These are phyloP conservation scores for Pulveroboletus ravenelii DNA, from an alignment of 768 basidiomycete genomes.

Conservation along the genomic window DNA sequence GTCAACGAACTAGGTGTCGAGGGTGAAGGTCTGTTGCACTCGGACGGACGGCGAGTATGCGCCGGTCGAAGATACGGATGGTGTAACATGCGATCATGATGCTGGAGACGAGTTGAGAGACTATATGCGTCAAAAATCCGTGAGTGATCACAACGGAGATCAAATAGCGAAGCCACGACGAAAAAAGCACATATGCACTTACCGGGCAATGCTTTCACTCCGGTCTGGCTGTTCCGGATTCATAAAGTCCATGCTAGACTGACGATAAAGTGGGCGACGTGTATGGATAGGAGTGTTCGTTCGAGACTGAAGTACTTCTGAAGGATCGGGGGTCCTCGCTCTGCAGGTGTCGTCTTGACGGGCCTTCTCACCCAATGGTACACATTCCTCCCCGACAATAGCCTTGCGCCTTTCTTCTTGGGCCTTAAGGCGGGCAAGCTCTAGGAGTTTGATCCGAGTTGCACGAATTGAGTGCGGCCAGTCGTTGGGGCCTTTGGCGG, in stretches of 20 bases:
- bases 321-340: constrained; percentile 24
- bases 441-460: constrained; percentile 78
- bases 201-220: constrained; percentile 60
- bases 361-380: constrained; percentile 6
- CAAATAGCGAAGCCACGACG: background rate
- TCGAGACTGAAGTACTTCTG: constrained; percentile 42
- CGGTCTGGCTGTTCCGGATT: constrained; percentile 39
- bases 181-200: constrained; percentile 25
- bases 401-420: constrained; percentile 45
- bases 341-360: constrained; percentile 11
- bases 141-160: constrained; percentile 9
- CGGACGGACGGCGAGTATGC: constrained; percentile 20
- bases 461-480: constrained; percentile 83
- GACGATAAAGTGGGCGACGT: constrained; percentile 56
- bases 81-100: constrained; percentile 54
- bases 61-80: constrained; percentile 53
- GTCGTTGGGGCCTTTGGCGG: constrained; percentile 69
- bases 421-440: constrained; percentile 64
- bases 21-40: constrained; percentile 27
- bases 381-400: constrained; percentile 45
- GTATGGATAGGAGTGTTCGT: constrained; percentile 45
- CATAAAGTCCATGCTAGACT: constrained; percentile 88
- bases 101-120: constrained; percentile 64
- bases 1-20: constrained; percentile 67
- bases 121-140: constrained; percentile 33